Evolutionary conservation across 148 eudicot genomes (phyloP).

Genomic region (Hydrangea macrophylla): DNA sequence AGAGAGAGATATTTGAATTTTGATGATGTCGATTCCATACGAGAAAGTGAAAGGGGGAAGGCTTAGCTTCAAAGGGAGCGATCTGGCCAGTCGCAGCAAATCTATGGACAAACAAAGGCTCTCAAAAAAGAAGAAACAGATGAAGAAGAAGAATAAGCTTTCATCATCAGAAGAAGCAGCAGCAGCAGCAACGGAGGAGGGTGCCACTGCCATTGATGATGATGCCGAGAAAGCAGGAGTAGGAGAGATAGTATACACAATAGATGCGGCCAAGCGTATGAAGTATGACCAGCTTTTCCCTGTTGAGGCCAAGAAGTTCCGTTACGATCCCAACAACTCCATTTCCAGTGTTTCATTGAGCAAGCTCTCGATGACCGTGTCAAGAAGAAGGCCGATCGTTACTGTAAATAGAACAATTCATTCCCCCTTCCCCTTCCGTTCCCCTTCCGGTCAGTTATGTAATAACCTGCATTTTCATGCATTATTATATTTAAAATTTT

Average conservation of each 20-base stretch:
- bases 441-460: too few species aligned
- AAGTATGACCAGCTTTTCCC: constrained; percentile 89
- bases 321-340: constrained; percentile 66
- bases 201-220: not conserved
- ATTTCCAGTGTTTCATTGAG: constrained; percentile 55
- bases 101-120: constrained; percentile 58
- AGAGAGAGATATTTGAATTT: not conserved
- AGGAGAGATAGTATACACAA: constrained; percentile 57
- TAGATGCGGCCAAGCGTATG: constrained; percentile 82
- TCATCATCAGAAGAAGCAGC: constrained; percentile 17
- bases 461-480: too few species aligned
- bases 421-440: too few species aligned
- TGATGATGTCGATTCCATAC: constrained; percentile 61
- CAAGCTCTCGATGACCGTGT: constrained; percentile 88
- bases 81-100: constrained; percentile 47
- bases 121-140: constrained; percentile 60
- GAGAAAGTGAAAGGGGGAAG: constrained; percentile 66
- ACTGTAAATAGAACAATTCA: constrained; percentile 57
- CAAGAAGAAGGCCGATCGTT: constrained; percentile 97
- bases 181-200: constrained; percentile 25
- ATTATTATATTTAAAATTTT: too few species aligned
- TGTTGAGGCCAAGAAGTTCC: constrained; percentile 78
- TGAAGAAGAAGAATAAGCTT: constrained; percentile 38
- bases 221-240: constrained; percentile 8
- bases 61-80: constrained; percentile 83